phyloP scores from a whole-genome alignment of 1,284 basidiomycete species.

The Rhizopogon parksii region DNA sequence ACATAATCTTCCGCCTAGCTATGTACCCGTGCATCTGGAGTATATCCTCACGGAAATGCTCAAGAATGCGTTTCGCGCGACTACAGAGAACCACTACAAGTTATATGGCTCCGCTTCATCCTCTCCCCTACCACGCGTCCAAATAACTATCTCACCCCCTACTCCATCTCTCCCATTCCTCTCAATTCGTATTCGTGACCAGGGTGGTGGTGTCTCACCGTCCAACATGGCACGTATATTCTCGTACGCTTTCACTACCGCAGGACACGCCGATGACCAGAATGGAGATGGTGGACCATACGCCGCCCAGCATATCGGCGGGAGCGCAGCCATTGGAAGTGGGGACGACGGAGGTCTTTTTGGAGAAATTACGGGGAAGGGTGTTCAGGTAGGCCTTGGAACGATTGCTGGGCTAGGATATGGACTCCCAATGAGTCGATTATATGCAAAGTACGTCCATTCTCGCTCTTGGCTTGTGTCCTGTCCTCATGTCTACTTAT shows the following conservation, averaged over 20 bases:
- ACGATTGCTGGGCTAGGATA: slow-evolving; percentile 72
- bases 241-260: slow-evolving; percentile 86
- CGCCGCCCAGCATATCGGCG: slow-evolving; percentile 65
- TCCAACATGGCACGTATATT: slow-evolving; percentile 74
- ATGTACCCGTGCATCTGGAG: slow-evolving; percentile 84
- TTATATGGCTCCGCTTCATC: slow-evolving; percentile 30
- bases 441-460: slow-evolving; percentile 59
- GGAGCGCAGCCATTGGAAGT: slow-evolving; percentile 54
- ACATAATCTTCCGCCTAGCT: slow-evolving; percentile 38
- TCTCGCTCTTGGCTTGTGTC: not conserved
- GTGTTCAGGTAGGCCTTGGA: slow-evolving; percentile 62
- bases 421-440: slow-evolving; percentile 77
- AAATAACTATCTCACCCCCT: slow-evolving; percentile 63
- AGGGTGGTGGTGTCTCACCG: slow-evolving; percentile 78
- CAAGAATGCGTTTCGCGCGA: slow-evolving; percentile 88
- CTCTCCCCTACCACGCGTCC: slow-evolving; percentile 52
- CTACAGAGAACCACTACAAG: slow-evolving; percentile 67
- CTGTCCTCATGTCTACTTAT: not conserved
- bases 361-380: slow-evolving; percentile 68
- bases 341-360: slow-evolving; percentile 57
- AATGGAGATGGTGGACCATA: slow-evolving; percentile 58
- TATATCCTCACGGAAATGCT: slow-evolving; percentile 83
- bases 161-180: slow-evolving; percentile 44
- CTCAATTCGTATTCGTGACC: slow-evolving; percentile 75
- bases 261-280: slow-evolving; percentile 35